Percentiles rank a stretch among this genome's conserved stretches.
These are phyloP conservation scores for Emydomyces testavorans DNA, from an alignment of 2,329 filamentous ascomycete genomes.

Conservation along the genomic window DNA sequence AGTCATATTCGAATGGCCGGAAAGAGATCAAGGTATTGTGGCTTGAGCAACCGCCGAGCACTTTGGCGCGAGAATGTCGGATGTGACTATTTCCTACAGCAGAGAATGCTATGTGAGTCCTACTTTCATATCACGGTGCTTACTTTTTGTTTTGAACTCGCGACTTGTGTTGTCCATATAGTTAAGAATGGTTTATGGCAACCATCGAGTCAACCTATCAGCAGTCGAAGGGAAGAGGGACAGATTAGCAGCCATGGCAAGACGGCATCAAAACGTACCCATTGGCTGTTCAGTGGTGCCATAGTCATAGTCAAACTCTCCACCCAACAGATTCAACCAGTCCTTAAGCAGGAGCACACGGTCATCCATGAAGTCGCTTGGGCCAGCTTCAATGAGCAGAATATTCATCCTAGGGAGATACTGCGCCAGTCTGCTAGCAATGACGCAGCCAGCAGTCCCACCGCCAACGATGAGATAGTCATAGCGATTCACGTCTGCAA, in stretches of 20 bases:
- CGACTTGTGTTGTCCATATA: background rate
- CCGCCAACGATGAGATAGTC: slow-evolving; percentile 81
- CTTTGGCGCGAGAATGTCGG: slow-evolving; percentile 82
- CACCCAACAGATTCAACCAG: slow-evolving; percentile 74
- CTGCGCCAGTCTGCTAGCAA: slow-evolving; percentile 66
- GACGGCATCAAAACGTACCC: slow-evolving; percentile 34
- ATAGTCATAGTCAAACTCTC: slow-evolving; percentile 86
- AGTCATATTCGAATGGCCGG: slow-evolving; percentile 80
- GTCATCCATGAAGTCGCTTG: slow-evolving; percentile 80
- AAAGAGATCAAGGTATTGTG: slow-evolving; percentile 93
- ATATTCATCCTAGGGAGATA: slow-evolving; percentile 74
- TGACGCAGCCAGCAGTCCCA: slow-evolving; percentile 75
- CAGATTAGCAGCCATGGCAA: slow-evolving; percentile 4
- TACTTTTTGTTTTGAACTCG: background rate
- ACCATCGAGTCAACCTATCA: background rate
- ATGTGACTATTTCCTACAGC: slow-evolving; percentile 72
- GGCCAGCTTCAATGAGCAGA: slow-evolving; percentile 76
- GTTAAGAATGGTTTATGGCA: background rate
- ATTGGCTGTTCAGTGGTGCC: slow-evolving; percentile 79
- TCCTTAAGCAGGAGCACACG: slow-evolving; percentile 75
- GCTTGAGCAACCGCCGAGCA: slow-evolving; percentile 81
- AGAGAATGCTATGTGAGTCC: slow-evolving; percentile 8
- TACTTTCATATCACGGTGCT: background rate
- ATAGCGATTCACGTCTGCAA: slow-evolving; percentile 54
- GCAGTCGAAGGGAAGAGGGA: background rate